Base-by-base conservation (phyloP, 2,329 filamentous ascomycete species). In the Chrysoporthe austroafricana region DNA sequence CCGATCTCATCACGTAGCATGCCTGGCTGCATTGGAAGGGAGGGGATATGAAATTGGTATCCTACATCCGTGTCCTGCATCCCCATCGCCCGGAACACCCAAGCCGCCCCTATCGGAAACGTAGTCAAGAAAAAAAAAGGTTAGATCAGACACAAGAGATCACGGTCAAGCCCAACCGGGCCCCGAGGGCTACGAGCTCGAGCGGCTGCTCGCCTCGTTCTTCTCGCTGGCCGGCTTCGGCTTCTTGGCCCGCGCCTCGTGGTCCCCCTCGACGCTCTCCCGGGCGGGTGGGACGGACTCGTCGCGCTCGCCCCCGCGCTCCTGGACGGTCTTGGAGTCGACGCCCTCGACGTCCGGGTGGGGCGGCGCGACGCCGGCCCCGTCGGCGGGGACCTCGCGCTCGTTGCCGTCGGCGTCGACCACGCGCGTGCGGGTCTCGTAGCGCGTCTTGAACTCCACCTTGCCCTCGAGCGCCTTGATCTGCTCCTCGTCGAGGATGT, bases 381-480 rank as follows among this genome's bases (percentile, higher is more conserved):
- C 82, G 50, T 79, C 83, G 34, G 78, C 77, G 16, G 81, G 80
- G 44, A 78, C 73, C 13, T 78, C 77, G n/a, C 97, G 80, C 76
- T 96, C 92, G 72, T 94, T 93, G 69, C 94, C 96, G 56, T 88
- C 78, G 63, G 87, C 87, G 78, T 97, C 93, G 52, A 97, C 84
- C 66, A 98, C 80, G 67, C 93, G 90, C 9, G 94, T 97, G 71
- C 92, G 88, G n/a, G 95, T 97, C 84, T 98, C 95, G 77, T 97
- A 97, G 72, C 91, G 91, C 14, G 96, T 98, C 82, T 96, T 90
- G 82, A 99, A 97, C 74, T 93, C 93, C 69, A 98, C 94, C 80
- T 97, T 96, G 74, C 95, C 96, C 78, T 95, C 88, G 43, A 99
- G 87, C 26, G 87, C 88, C 74, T 91, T 88, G 68, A 99, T 94